These are phyloP conservation scores for Eucommia ulmoides DNA, from an alignment of 257 asterid genomes.

Conservation along the genomic window DNA sequence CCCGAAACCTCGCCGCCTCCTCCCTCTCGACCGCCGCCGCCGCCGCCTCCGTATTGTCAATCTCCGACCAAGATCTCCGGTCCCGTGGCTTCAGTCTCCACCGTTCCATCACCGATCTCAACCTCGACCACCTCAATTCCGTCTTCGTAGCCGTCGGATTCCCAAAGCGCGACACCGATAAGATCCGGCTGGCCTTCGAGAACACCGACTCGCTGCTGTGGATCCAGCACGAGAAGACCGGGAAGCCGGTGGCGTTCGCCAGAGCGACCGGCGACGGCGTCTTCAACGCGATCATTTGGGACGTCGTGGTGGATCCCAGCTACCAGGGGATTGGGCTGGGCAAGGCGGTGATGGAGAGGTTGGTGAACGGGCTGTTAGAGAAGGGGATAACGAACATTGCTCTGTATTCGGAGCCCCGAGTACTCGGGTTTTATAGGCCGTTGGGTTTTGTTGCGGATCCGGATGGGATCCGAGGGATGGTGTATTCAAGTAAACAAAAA, in stretches of 20 bases:
- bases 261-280: slow-evolving; percentile 96
- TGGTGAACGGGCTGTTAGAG: slow-evolving; percentile 44
- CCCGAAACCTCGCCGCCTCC: slow-evolving; percentile 20
- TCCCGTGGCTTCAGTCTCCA: slow-evolving; percentile 80
- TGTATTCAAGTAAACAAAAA: slow-evolving; percentile 52
- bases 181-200: slow-evolving; percentile 73
- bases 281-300: slow-evolving; percentile 89
- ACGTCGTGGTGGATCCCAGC: slow-evolving; percentile 94
- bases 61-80: slow-evolving; percentile 48
- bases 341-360: slow-evolving; percentile 88
- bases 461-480: slow-evolving; percentile 92
- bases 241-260: slow-evolving; percentile 84
- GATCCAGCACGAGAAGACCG: slow-evolving; percentile 59
- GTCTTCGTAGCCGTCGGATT: slow-evolving; percentile 83
- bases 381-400: slow-evolving; percentile 77
- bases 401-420: slow-evolving; percentile 94
- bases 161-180: slow-evolving; percentile 66
- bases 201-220: slow-evolving; percentile 76
- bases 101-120: slow-evolving; percentile 35
- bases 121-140: slow-evolving; percentile 79
- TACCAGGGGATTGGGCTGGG: slow-evolving; percentile 88
- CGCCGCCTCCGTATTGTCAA: slow-evolving; percentile 14
- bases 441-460: slow-evolving; percentile 91
- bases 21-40: slow-evolving; percentile 19
- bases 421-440: slow-evolving; percentile 79